These are phyloP conservation scores for Orbilia ellipsospora DNA, from an alignment of 2,329 filamentous ascomycete genomes.

Conservation along the genomic window DNA sequence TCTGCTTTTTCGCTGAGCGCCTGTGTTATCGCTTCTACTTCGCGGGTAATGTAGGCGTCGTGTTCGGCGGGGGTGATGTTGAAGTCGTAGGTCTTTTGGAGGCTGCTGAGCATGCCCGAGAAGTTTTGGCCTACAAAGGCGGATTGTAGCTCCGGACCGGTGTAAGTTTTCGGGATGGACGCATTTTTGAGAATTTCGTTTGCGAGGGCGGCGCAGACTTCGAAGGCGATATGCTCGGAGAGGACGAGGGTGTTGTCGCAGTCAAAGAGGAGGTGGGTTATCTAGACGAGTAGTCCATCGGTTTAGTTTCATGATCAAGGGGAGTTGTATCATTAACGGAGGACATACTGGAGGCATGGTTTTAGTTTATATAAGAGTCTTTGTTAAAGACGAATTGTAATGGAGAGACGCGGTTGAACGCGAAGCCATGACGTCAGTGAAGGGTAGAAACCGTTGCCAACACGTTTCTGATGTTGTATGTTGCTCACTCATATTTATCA, in stretches of 20 bases:
- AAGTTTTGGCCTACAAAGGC: constrained; percentile 96
- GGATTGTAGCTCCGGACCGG: constrained; percentile 78
- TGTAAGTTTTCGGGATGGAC: constrained; percentile 75
- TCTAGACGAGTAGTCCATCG: constrained; percentile 62
- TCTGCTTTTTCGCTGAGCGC: constrained; percentile 76
- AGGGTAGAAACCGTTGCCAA: no score
- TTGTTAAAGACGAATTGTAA: no score
- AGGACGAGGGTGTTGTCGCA: constrained; percentile 93
- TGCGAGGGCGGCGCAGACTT: constrained; percentile 87
- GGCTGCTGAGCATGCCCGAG: constrained; percentile 84
- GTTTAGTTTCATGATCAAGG: no score
- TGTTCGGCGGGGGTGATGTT: constrained; percentile 74
- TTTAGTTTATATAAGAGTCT: not conserved
- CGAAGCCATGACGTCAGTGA: no score
- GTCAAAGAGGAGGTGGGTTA: constrained; percentile 79
- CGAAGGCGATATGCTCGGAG: constrained; percentile 89
- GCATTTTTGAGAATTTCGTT: constrained; percentile 78
- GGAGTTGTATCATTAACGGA: not conserved
- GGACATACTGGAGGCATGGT: constrained; percentile 16
- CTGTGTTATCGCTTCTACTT: constrained; percentile 84
- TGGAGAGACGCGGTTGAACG: no score
- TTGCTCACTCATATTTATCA: no score
- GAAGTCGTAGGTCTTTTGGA: constrained; percentile 81
- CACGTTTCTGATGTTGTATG: no score
- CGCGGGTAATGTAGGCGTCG: constrained; percentile 77